phyloP scores from a whole-genome alignment of 1,284 basidiomycete genomes.

The Megacollybia platyphylla region DNA sequence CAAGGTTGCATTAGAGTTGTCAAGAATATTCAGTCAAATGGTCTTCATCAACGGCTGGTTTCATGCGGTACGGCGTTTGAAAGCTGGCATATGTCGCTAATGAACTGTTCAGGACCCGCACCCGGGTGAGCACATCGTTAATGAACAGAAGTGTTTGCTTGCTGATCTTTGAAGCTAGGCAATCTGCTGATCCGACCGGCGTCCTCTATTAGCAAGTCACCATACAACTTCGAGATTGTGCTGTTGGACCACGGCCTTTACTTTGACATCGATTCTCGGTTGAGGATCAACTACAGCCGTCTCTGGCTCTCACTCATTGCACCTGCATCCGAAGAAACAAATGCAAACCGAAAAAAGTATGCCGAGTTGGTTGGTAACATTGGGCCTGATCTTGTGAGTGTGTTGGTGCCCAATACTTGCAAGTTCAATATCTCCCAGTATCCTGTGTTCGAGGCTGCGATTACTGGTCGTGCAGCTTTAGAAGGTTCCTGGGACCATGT shows the following conservation, averaged over 20 bases:
- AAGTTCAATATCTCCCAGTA: constrained; percentile 30
- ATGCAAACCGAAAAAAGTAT: constrained; percentile 66
- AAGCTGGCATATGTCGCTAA: not conserved
- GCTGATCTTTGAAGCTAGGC: constrained; percentile 27
- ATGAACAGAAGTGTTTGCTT: constrained; percentile 6
- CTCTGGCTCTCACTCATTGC: constrained; percentile 84
- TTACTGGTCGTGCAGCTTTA: constrained; percentile 55
- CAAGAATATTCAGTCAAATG: constrained; percentile 89
- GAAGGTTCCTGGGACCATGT: constrained; percentile 39
- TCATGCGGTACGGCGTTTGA: constrained; percentile 48
- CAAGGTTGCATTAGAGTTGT: constrained; percentile 83
- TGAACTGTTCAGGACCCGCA: constrained; percentile 50
- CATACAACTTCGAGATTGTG: constrained; percentile 91
- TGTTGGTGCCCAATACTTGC: not conserved
- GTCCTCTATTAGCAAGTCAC: constrained; percentile 50
- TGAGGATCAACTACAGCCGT: constrained; percentile 71
- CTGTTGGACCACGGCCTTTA: constrained; percentile 88
- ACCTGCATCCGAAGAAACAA: constrained; percentile 49
- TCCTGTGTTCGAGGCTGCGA: constrained; percentile 80
- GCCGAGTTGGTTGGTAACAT: constrained; percentile 86
- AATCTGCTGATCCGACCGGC: constrained; percentile 86
- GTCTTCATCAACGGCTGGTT: constrained; percentile 93
- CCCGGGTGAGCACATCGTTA: constrained; percentile 32
- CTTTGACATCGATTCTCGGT: constrained; percentile 72
- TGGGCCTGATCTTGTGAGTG: constrained; percentile 65